A percentile compares a stretch with the other conserved stretches of the same genome.
phyloP scores from a whole-genome alignment of 1,284 basidiomycete genomes.

The Anthracocystis walkeri region DNA sequence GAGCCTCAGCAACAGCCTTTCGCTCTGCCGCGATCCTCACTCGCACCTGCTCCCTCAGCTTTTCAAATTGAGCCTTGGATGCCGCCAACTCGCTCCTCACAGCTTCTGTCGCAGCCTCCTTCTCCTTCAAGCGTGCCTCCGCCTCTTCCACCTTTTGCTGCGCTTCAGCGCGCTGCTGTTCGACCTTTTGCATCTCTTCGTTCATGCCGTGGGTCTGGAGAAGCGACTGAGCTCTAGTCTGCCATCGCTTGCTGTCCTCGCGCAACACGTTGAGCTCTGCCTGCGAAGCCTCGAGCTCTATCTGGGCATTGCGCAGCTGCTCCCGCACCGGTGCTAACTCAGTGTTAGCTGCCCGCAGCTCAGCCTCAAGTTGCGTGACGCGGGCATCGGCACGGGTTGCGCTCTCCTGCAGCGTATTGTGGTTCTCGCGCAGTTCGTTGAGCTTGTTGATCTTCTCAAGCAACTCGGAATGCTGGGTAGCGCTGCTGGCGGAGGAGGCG shows the following conservation, averaged over 20 bases:
- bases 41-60: slow-evolving; percentile 61
- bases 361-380: slow-evolving; percentile 72
- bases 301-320: slow-evolving; percentile 77
- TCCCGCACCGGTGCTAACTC: slow-evolving; percentile 83
- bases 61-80: slow-evolving; percentile 58
- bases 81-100: slow-evolving; percentile 44
- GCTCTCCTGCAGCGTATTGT: slow-evolving; percentile 83
- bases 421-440: slow-evolving; percentile 87
- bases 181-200: slow-evolving; percentile 71
- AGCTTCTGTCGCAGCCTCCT: slow-evolving; percentile 28
- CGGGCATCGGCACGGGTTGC: slow-evolving; percentile 77
- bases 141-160: slow-evolving; percentile 49
- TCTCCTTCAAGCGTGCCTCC: slow-evolving; percentile 37
- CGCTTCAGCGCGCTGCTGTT: slow-evolving; percentile 59
- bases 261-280: slow-evolving; percentile 80
- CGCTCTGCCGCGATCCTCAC: slow-evolving; percentile 57
- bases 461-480: slow-evolving; percentile 83
- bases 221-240: slow-evolving; percentile 82
- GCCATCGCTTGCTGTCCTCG: slow-evolving; percentile 84
- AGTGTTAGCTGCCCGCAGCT: slow-evolving; percentile 70
- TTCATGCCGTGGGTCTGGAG: slow-evolving; percentile 88
- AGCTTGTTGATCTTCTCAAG: slow-evolving; percentile 88
- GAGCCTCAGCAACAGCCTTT: slow-evolving; percentile 63
- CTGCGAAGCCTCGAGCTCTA: slow-evolving; percentile 80
- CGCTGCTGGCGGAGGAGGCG: slow-evolving; percentile 73